phyloP scores from a whole-genome alignment of 176 grass and related monocot species.

The Eleusine coracana region DNA sequence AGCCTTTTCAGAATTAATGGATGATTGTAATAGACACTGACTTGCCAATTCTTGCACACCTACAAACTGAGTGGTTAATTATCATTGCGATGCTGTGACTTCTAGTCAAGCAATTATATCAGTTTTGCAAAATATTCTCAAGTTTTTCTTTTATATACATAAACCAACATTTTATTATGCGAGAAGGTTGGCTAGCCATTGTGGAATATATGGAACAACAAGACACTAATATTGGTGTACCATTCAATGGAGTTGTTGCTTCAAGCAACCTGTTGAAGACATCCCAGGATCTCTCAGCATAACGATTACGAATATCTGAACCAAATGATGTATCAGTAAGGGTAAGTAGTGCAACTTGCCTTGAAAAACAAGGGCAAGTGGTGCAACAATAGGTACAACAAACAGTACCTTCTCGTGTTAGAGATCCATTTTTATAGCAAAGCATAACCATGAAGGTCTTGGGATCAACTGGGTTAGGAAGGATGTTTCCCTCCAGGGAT shows the following conservation, averaged over 20 bases:
- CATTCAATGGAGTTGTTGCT: constrained; percentile 67
- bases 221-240: constrained; percentile 29
- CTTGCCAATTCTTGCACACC: neutral
- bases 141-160: neutral
- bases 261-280: constrained; percentile 69
- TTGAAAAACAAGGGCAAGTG: no score
- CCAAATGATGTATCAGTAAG: constrained; percentile 3
- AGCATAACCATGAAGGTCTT: constrained; percentile 72
- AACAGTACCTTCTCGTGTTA: constrained; percentile 65
- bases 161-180: neutral
- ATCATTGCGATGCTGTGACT: neutral
- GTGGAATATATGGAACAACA: neutral
- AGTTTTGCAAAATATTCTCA: neutral
- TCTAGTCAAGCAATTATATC: neutral
- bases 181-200: neutral
- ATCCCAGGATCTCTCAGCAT: constrained; percentile 81
- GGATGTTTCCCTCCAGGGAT: constrained; percentile 60
- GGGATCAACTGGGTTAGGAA: constrained; percentile 71
- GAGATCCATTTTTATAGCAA: constrained; percentile 86
- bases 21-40: neutral
- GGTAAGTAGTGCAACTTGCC: neutral
- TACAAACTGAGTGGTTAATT: constrained; percentile 18
- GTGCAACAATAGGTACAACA: neutral
- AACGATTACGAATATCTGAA: constrained; percentile 68
- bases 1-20: constrained; percentile 17